Conservation (phyloP, 371 early-diverging fungal genomes). For the Batrachochytrium dendrobatidis region DNA sequence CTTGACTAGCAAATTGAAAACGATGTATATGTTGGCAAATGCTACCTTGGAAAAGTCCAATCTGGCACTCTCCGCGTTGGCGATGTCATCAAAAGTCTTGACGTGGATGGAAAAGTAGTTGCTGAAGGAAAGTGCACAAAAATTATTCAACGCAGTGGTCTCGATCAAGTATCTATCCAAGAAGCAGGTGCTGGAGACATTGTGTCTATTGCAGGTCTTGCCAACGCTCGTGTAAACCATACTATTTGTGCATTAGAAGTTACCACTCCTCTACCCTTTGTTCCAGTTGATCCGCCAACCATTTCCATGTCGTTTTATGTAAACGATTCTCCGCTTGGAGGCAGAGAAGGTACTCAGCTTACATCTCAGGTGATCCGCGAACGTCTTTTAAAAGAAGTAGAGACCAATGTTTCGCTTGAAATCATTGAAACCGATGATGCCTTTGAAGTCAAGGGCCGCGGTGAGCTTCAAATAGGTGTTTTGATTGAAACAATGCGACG, state of each 20-base stretch:
- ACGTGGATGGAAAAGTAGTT: slow-evolving; percentile 48
- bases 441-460: slow-evolving; percentile 74
- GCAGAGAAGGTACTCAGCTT: slow-evolving; percentile 60
- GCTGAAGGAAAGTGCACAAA: slow-evolving; percentile 57
- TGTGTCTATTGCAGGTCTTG: slow-evolving; percentile 63
- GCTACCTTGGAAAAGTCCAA: slow-evolving; percentile 61
- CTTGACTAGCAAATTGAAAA: slow-evolving; percentile 60
- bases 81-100: slow-evolving; percentile 59
- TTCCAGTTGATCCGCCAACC: slow-evolving; percentile 72
- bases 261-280: slow-evolving; percentile 51
- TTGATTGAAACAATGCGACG: slow-evolving; percentile 81
- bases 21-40: slow-evolving; percentile 70
- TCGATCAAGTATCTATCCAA: slow-evolving; percentile 58
- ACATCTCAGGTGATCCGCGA: slow-evolving; percentile 69
- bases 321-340: slow-evolving; percentile 73
- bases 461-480: slow-evolving; percentile 74
- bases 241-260: slow-evolving; percentile 58
- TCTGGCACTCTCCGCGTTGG: slow-evolving; percentile 59
- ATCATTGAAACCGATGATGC: slow-evolving; percentile 50
- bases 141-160: slow-evolving; percentile 60
- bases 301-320: slow-evolving; percentile 71
- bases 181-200: slow-evolving; percentile 80
- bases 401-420: slow-evolving; percentile 71
- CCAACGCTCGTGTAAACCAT: slow-evolving; percentile 62
- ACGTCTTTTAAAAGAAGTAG: slow-evolving; percentile 61